Evolutionary conservation across 257 asterid genomes (phyloP).

Genomic region (Solanum ahanhuiri): DNA sequence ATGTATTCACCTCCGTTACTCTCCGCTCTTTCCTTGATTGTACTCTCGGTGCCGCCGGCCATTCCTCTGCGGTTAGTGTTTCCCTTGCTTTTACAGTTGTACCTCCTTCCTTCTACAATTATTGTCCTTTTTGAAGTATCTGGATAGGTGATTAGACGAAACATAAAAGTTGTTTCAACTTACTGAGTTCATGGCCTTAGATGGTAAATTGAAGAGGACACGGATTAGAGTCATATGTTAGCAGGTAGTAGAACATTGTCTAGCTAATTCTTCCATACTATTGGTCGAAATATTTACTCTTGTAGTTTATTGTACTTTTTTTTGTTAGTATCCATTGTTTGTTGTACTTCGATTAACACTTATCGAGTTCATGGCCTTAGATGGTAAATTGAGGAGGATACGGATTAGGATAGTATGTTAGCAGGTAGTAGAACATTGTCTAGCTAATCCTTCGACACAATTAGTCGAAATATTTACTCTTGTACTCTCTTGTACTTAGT

Average conservation of each 20-base stretch:
- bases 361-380: background rate
- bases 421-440: background rate
- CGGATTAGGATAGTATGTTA: background rate
- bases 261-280: background rate
- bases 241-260: background rate
- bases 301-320: background rate
- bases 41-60: slow-evolving; percentile 96
- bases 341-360: background rate
- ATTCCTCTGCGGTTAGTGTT: slow-evolving; percentile 59
- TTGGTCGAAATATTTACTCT: background rate
- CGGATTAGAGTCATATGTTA: background rate
- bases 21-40: slow-evolving; percentile 85
- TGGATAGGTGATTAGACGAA: background rate
- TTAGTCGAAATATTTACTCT: background rate
- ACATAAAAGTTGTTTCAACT: background rate
- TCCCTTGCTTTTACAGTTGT: background rate
- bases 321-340: background rate
- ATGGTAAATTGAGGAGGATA: background rate
- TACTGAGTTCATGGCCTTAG: background rate
- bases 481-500: background rate
- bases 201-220: background rate
- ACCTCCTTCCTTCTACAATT: background rate
- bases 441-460: background rate
- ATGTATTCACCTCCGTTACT: slow-evolving; percentile 45
- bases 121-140: background rate